A percentile compares a stretch with the other conserved stretches of the same genome.
Evolutionary conservation across 768 basidiomycete species (phyloP).

Genomic region (Nidularia pulvinata): DNA sequence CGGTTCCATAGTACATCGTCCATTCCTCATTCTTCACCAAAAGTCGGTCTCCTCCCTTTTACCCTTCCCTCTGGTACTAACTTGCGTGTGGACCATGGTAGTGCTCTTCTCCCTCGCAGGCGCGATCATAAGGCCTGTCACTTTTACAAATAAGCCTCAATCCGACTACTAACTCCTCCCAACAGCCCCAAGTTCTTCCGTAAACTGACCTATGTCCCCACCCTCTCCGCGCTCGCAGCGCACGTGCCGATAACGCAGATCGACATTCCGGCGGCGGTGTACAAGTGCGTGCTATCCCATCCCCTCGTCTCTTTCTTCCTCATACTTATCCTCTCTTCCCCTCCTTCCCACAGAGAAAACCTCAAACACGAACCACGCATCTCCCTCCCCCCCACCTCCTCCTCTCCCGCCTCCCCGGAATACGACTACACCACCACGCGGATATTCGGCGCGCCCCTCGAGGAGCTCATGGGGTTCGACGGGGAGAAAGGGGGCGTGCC

Average conservation of each 20-base stretch:
- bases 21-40: slow-evolving; percentile 90
- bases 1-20: slow-evolving; percentile 64
- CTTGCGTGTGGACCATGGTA: slow-evolving; percentile 18
- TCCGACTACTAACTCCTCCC: neutral
- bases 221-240: slow-evolving; percentile 75
- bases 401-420: too few relatives aligned
- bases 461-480: slow-evolving; percentile 81
- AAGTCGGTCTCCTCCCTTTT: slow-evolving; percentile 42
- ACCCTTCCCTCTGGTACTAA: neutral
- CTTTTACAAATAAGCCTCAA: neutral
- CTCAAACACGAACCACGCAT: slow-evolving; percentile 73
- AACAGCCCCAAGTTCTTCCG: slow-evolving; percentile 88
- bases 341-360: slow-evolving; percentile 46
- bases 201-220: slow-evolving; percentile 76
- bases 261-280: slow-evolving; percentile 81
- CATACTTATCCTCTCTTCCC: too few relatives aligned
- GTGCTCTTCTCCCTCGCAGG: slow-evolving; percentile 91
- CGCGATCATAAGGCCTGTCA: slow-evolving; percentile 76
- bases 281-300: slow-evolving; percentile 53
- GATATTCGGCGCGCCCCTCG: slow-evolving; percentile 80
- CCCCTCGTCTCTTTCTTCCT: neutral
- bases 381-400: slow-evolving; percentile 51
- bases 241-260: slow-evolving; percentile 87
- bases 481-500: slow-evolving; percentile 87
- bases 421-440: slow-evolving; percentile 40